Evolutionary conservation across 2,329 filamentous ascomycete species (phyloP).

Genomic region (Fusarium sp.): DNA sequence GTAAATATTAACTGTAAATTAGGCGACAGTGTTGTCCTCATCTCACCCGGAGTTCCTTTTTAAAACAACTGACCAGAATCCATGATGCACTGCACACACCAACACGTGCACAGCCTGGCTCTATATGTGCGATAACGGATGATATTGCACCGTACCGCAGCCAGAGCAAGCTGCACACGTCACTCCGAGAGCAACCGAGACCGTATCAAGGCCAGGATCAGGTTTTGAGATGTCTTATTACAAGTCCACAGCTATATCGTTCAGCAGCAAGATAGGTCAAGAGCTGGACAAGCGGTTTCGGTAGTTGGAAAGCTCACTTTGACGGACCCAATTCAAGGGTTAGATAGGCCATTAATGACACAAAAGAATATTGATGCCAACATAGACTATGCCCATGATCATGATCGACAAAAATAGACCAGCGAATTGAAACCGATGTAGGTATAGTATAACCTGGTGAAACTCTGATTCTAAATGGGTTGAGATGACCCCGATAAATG

Average conservation of each 20-base stretch:
- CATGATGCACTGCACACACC: slow-evolving; percentile 2
- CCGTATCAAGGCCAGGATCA: background rate
- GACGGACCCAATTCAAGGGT: slow-evolving; percentile 1
- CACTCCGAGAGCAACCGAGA: slow-evolving; percentile 1
- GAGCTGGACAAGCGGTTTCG: slow-evolving; percentile 1
- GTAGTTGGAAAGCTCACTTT: slow-evolving; percentile 9
- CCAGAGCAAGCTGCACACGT: slow-evolving; percentile 7
- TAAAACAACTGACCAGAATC: slow-evolving; percentile 2
- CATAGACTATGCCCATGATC: background rate
- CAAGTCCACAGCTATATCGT: background rate
- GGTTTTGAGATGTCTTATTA: background rate
- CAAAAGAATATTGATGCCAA: slow-evolving; percentile 18
- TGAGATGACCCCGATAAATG: slow-evolving; percentile 33
- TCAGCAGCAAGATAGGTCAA: slow-evolving; percentile 1
- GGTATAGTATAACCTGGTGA: background rate
- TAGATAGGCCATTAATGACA: slow-evolving; percentile 15
- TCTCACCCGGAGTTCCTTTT: slow-evolving; percentile 68
- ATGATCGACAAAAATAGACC: background rate
- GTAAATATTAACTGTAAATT: slow-evolving; percentile 39
- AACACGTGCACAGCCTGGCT: background rate
- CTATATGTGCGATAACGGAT: slow-evolving; percentile 1
- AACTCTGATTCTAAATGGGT: background rate
- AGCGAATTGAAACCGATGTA: background rate
- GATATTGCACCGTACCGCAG: background rate
- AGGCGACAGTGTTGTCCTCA: slow-evolving; percentile 80